Evolutionary conservation across 23 red algal species (phyloP).

Genomic region (Gracilariopsis chorda): DNA sequence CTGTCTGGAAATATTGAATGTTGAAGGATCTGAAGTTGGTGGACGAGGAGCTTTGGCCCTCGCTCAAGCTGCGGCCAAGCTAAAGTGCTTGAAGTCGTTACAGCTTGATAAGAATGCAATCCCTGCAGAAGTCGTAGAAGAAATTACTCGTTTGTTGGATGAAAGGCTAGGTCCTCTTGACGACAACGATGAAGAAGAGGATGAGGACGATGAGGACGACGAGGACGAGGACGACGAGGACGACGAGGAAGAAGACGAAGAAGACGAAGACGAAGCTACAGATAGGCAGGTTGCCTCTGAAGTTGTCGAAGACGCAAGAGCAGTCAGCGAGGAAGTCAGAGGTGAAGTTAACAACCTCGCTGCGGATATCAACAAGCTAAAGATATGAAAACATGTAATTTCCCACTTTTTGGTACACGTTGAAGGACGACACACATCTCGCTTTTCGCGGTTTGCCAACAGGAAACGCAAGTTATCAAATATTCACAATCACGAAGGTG

Average conservation of each 20-base stretch:
- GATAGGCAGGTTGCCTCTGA: neutral
- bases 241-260: conserved; percentile 24
- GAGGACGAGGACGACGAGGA: conserved; percentile 55
- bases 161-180: conserved; percentile 38
- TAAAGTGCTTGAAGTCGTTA: neutral
- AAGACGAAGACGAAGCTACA: neutral
- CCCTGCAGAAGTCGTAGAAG: neutral
- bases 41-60: conserved; percentile 26
- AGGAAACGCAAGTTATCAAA: too few relatives aligned
- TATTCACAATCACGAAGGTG: too few relatives aligned
- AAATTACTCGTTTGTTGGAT: conserved; percentile 18
- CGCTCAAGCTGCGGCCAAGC: conserved; percentile 17
- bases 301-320: neutral
- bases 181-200: conserved; percentile 62
- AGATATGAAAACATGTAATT: neutral
- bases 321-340: neutral
- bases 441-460: too few relatives aligned
- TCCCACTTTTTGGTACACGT: too few relatives aligned
- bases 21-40: conserved; percentile 35
- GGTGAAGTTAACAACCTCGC: neutral
- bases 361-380: neutral
- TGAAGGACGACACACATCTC: too few relatives aligned
- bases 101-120: conserved; percentile 35
- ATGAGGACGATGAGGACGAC: conserved; percentile 44
- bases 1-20: conserved; percentile 8